Percentiles rank a stretch among this genome's conserved stretches.
Evolutionary conservation across 1,284 basidiomycete genomes (phyloP).

Genomic region (Pholiota adiposa): DNA sequence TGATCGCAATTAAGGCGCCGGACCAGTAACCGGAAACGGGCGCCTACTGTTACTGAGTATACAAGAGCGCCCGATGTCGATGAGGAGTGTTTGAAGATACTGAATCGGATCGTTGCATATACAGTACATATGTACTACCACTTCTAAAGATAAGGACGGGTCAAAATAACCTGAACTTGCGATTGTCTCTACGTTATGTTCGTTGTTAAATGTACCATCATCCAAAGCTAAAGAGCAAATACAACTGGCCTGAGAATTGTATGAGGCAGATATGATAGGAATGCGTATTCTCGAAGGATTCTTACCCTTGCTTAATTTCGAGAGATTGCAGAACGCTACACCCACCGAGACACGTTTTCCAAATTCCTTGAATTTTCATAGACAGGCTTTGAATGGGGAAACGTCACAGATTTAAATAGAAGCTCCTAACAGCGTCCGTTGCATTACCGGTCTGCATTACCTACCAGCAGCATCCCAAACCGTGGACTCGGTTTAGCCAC

Average conservation of each 20-base stretch:
- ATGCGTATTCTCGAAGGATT: neutral
- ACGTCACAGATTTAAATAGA: neutral
- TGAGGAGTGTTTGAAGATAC: too few species aligned
- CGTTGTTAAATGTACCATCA: neutral
- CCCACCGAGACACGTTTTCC: neutral
- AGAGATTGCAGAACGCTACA: neutral
- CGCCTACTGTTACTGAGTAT: neutral
- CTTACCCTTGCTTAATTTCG: neutral
- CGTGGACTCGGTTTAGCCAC: constrained; percentile 59
- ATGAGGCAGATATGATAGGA: neutral
- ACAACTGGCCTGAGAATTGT: neutral
- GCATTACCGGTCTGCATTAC: constrained; percentile 23
- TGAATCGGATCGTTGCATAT: too few species aligned
- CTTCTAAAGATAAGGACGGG: too few species aligned
- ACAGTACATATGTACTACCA: too few species aligned
- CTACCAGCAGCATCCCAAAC: constrained; percentile 51
- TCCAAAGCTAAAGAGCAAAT: neutral
- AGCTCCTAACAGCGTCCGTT: neutral
- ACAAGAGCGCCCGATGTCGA: neutral
- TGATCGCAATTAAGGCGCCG: neutral
- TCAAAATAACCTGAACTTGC: neutral
- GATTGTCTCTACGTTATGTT: neutral
- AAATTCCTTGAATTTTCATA: neutral
- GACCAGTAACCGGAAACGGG: neutral
- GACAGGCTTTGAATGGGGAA: neutral